phyloP scores from a whole-genome alignment of 2,329 filamentous ascomycete genomes.

The Arthrobotrys musiformis region DNA sequence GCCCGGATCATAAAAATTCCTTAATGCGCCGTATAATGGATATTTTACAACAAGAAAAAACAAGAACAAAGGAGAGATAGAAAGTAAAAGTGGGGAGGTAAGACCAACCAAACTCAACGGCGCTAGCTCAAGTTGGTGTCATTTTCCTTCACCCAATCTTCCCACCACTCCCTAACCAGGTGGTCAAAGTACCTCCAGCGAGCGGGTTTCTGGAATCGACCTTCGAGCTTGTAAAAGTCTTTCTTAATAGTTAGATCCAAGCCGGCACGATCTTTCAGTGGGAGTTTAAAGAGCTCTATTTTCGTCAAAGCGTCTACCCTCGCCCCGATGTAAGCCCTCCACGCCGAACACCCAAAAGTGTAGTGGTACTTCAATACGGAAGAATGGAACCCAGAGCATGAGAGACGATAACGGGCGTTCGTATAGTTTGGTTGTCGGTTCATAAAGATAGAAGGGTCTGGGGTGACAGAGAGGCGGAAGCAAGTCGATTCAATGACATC shows the following conservation, averaged over 20 bases:
- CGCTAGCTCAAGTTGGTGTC: background rate
- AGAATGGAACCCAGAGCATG: constrained; percentile 40
- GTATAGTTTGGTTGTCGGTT: constrained; percentile 41
- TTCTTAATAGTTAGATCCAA: constrained; percentile 40
- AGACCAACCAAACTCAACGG: background rate
- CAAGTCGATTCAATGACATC: constrained; percentile 47
- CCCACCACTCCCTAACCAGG: constrained; percentile 43
- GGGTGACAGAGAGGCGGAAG: constrained; percentile 47
- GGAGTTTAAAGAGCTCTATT: constrained; percentile 44
- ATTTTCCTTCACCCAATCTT: constrained; percentile 37
- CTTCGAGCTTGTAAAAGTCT: constrained; percentile 46
- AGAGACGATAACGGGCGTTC: constrained; percentile 37
- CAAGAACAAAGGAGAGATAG: background rate
- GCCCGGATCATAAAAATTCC: background rate
- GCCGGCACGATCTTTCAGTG: constrained; percentile 10
- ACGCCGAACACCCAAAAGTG: constrained; percentile 47
- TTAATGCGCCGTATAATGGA: background rate
- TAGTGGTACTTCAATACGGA: constrained; percentile 36
- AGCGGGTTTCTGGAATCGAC: constrained; percentile 22
- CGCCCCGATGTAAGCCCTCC: constrained; percentile 41
- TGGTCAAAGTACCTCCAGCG: constrained; percentile 39
- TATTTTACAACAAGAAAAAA: background rate
- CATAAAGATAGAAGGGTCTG: constrained; percentile 13
- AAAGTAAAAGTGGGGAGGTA: background rate
- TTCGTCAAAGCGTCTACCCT: constrained; percentile 39